Evolutionary conservation across 371 early-diverging fungal species (phyloP).

Genomic region (Mucor mucedo): DNA sequence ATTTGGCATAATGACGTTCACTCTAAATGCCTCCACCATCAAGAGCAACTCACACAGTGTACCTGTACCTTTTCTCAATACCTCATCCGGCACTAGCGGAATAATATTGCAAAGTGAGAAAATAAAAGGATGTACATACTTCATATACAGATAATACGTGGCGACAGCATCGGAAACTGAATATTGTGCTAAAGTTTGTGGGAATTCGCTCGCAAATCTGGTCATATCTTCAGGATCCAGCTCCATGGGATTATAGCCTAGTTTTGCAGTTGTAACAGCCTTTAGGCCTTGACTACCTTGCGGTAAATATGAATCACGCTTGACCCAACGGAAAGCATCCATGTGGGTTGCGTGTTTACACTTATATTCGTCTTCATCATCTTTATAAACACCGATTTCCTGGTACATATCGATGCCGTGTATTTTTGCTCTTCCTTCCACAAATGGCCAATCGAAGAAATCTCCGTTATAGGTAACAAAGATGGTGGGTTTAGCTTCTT

Average conservation of each 20-base stretch:
- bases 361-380: constrained; percentile 87
- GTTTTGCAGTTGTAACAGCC: constrained; percentile 96
- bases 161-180: constrained; percentile 99
- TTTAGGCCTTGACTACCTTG: constrained; percentile 98
- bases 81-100: constrained; percentile 97
- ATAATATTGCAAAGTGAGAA: constrained; percentile 99
- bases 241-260: constrained; percentile 99
- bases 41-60: constrained; percentile 98
- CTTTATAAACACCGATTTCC: constrained; percentile 86
- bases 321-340: constrained; percentile 99
- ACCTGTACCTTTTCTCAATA: constrained; percentile 97
- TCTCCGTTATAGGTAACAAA: constrained; percentile 99
- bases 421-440: constrained; percentile 85
- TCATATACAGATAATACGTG: constrained; percentile 99
- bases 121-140: constrained; percentile 99
- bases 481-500: constrained; percentile 88
- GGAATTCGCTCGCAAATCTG: constrained; percentile 90
- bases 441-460: constrained; percentile 99
- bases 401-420: constrained; percentile 86
- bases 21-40: constrained; percentile 96
- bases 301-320: constrained; percentile 98
- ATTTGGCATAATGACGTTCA: constrained; percentile 96
- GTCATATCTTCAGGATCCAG: constrained; percentile 99
- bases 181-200: constrained; percentile 97
- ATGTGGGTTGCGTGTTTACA: constrained; percentile 94